Evolutionary conservation across 192 early-diverging fungal genomes (phyloP).

Genomic region (Dissophora globulifera): DNA sequence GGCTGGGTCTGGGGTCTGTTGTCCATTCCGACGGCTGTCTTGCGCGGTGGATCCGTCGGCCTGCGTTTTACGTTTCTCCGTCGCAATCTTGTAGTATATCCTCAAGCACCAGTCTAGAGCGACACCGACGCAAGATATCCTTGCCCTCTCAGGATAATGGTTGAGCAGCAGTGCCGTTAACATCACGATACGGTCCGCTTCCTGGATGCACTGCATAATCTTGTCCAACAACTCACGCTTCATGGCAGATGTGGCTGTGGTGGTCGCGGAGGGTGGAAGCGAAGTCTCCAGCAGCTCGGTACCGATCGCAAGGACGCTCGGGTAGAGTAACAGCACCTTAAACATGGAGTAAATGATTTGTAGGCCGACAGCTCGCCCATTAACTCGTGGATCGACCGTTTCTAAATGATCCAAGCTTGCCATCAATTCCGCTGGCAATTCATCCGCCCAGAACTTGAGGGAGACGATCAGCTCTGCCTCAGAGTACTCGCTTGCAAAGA

Average conservation of each 20-base stretch:
- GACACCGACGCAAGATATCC: slow-evolving; percentile 26
- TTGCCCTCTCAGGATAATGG: slow-evolving; percentile 35
- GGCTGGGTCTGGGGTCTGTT: no score
- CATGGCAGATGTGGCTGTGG: neutral
- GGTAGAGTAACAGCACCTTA: slow-evolving; percentile 33
- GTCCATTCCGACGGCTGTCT: no score
- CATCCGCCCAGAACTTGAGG: slow-evolving; percentile 43
- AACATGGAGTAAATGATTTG: slow-evolving; percentile 36
- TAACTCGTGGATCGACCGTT: slow-evolving; percentile 30
- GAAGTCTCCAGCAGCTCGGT: slow-evolving; percentile 19
- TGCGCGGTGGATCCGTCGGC: neutral
- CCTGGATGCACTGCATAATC: slow-evolving; percentile 42
- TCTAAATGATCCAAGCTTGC: slow-evolving; percentile 20
- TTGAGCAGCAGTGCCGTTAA: slow-evolving; percentile 16
- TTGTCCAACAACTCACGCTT: slow-evolving; percentile 34
- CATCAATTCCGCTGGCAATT: slow-evolving; percentile 11
- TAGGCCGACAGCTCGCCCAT: slow-evolving; percentile 38
- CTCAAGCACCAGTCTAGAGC: slow-evolving; percentile 48
- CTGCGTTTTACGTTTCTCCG: slow-evolving; percentile 5
- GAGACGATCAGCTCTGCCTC: slow-evolving; percentile 39
- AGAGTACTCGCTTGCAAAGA: slow-evolving; percentile 30
- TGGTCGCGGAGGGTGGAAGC: neutral
- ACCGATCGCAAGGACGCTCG: slow-evolving; percentile 31
- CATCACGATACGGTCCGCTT: slow-evolving; percentile 28
- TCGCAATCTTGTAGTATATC: slow-evolving; percentile 38